Percentiles rank a stretch among this genome's conserved stretches.
These are phyloP conservation scores for Magnolia kwangsiensis DNA, from an alignment of 164 flowering plant species.

Conservation along the genomic window DNA sequence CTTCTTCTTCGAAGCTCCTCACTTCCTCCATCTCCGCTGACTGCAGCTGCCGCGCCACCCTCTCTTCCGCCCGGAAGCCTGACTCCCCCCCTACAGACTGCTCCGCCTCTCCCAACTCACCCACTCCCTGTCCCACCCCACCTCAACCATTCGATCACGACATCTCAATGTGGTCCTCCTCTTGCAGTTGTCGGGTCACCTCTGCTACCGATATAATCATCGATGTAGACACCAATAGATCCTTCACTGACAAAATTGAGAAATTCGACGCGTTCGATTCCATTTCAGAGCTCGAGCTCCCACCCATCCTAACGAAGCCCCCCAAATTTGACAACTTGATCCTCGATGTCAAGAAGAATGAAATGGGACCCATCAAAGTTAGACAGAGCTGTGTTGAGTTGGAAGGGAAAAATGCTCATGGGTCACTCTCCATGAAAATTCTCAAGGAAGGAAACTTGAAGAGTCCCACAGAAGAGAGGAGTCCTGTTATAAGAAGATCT, in stretches of 20 bases:
- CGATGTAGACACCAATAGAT: constrained; percentile 28
- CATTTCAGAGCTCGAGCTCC: constrained; percentile 39
- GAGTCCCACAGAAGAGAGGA: constrained; percentile 20
- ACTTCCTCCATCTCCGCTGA: constrained; percentile 29
- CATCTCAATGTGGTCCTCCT: constrained; percentile 18
- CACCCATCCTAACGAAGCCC: constrained; percentile 51
- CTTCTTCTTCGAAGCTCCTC: constrained; percentile 25
- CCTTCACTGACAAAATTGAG: constrained; percentile 10
- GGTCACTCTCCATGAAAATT: constrained; percentile 22
- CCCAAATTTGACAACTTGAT: constrained; percentile 18
- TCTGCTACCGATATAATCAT: constrained; percentile 47
- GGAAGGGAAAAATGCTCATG: constrained; percentile 12
- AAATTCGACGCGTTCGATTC: constrained; percentile 25
- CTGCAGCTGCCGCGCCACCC: constrained; percentile 23
- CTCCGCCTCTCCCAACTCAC: background rate
- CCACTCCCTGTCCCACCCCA: background rate
- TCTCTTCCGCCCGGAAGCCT: constrained; percentile 19
- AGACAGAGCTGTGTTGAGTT: constrained; percentile 13
- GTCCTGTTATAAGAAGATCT: constrained; percentile 22
- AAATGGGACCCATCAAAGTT: constrained; percentile 4
- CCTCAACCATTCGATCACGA: background rate
- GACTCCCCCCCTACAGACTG: constrained; percentile 8
- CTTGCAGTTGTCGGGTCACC: constrained; percentile 31
- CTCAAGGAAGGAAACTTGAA: constrained; percentile 23
- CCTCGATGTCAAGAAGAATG: constrained; percentile 11